phyloP scores from a whole-genome alignment of 164 flowering plant species.

The Stephania cephalantha region DNA sequence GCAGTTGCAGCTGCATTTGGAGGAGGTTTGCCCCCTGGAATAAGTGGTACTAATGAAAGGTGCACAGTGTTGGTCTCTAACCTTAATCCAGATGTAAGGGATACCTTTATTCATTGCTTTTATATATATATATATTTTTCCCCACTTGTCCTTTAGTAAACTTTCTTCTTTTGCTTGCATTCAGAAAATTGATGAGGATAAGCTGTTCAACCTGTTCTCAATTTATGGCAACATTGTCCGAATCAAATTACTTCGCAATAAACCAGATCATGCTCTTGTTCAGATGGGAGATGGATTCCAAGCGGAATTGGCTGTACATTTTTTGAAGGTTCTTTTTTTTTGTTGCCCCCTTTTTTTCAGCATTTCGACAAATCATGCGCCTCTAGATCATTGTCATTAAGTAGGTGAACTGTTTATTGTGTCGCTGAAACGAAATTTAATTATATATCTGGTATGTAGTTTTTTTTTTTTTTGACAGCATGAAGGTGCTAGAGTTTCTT shows the following conservation, averaged over 20 bases:
- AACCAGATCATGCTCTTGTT: slow-evolving; percentile 96
- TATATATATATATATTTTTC: neutral
- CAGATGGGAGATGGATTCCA: slow-evolving; percentile 99
- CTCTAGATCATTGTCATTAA: neutral
- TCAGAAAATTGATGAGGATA: slow-evolving; percentile 93
- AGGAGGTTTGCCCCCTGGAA: slow-evolving; percentile 91
- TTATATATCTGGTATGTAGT: neutral
- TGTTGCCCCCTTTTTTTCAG: neutral
- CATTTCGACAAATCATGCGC: neutral
- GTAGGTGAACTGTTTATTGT: neutral
- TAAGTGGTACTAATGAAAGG: slow-evolving; percentile 91
- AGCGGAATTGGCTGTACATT: slow-evolving; percentile 96
- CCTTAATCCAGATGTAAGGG: slow-evolving; percentile 78
- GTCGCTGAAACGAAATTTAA: neutral
- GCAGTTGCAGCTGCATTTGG: slow-evolving; percentile 93
- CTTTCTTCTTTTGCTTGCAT: slow-evolving; percentile 6
- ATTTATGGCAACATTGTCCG: slow-evolving; percentile 91
- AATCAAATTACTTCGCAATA: slow-evolving; percentile 84
- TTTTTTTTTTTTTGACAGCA: neutral
- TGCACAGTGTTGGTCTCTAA: slow-evolving; percentile 88
- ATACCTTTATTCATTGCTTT: neutral
- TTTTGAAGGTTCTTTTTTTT: slow-evolving; percentile 62
- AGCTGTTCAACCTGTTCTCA: slow-evolving; percentile 92
- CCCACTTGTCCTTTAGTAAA: neutral
- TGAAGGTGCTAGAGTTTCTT: neutral